Evolutionary conservation across 169 alveolate genomes (phyloP).

Genomic region (Plasmodium billcollinsi): DNA sequence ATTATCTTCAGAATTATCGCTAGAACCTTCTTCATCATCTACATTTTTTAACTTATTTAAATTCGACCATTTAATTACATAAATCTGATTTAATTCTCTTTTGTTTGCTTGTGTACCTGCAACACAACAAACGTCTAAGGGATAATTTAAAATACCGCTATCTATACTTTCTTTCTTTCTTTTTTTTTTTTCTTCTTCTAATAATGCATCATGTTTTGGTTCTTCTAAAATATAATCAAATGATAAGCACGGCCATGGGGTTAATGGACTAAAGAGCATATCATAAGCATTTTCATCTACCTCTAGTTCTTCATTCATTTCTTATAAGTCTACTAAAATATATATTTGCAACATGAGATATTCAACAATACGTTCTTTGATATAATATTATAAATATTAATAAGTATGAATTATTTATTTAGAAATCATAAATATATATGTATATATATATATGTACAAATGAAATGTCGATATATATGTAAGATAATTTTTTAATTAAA

Average conservation of each 20-base stretch:
- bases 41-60: constrained; percentile 14
- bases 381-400: too few species aligned
- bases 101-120: constrained; percentile 54
- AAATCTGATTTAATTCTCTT: constrained; percentile 8
- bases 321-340: background rate
- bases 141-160: constrained; percentile 4
- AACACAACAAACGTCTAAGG: constrained; percentile 31
- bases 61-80: constrained; percentile 48
- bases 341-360: too few species aligned
- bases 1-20: background rate
- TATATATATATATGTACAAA: constrained; percentile 1
- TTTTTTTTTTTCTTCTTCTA: background rate
- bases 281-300: constrained; percentile 39
- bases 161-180: background rate
- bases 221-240: constrained; percentile 79
- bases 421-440: background rate
- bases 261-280: constrained; percentile 42
- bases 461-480: background rate
- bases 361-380: too few species aligned
- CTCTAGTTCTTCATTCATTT: constrained; percentile 33
- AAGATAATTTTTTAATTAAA: too few species aligned
- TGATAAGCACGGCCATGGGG: constrained; percentile 87
- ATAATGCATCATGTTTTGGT: constrained; percentile 26
- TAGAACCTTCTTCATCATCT: background rate
- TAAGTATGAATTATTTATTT: background rate